Base-by-base conservation (phyloP, 2,329 filamentous ascomycete species). In the Verticillium zaregamsianum region DNA sequence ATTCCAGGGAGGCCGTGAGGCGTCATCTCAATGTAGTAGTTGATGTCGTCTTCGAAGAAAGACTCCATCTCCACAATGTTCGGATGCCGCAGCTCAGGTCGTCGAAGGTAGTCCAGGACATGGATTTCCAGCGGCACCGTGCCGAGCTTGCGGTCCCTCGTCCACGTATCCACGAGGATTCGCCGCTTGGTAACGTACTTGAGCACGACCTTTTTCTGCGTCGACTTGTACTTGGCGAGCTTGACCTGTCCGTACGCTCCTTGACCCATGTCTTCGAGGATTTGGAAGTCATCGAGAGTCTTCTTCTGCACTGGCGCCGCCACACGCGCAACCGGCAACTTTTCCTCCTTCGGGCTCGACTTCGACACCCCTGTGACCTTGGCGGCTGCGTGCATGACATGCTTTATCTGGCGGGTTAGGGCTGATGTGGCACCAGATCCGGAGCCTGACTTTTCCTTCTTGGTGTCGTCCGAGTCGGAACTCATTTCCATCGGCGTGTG, bases 1-100 rank as follows among this genome's bases (percentile, higher is more conserved):
- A 99, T 98, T 14, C 95, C 95, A 0, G 95, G 95, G 40, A 97
- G 81, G 1, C 95, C 95, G 70, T 98, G 95, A 0, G 95, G 95
- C 15, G 91, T 84, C 92, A 98, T 99, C 74, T 98, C 95, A 68
- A 99, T 99, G 76, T 99, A 99, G 77, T 99, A 99, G 72, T 99
- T 98, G 69, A 88, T 82, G 66, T 92, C 88, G 67, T 96, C 92
- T 73, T 90, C 88, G 67, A 90, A 90, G 72, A 90, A 90, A 64
- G 87, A 86, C 63, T 87, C 82, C 87, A 90, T 90, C 73, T 90
- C 87, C 17, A 90, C 86, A 67, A 90, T 90, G 68, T 90, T 90
- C 59, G 86, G 84, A 68, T 90, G 88, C 55, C 80, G 80, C 33
- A 89, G 77, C 54, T 86, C 87, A 60, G 89, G 93, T 33, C 89